These are phyloP conservation scores for Fusarium anthophilum DNA, from an alignment of 2,329 filamentous ascomycete species.

Conservation along the genomic window DNA sequence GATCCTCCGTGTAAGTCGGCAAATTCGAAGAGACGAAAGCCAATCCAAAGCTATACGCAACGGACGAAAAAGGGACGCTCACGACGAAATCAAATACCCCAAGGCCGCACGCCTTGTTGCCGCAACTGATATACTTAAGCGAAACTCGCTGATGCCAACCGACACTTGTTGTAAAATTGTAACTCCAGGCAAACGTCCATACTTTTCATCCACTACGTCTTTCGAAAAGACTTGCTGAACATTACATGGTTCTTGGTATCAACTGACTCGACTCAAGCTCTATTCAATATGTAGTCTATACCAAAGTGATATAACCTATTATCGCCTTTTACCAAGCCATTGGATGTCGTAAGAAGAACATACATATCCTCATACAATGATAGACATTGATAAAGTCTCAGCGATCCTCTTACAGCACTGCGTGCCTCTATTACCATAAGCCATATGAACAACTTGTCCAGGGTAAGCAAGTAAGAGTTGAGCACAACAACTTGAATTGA, in stretches of 20 bases:
- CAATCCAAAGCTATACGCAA: not conserved
- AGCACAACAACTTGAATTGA: too few species aligned
- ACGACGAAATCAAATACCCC: not conserved
- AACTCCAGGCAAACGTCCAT: too few species aligned
- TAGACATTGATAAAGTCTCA: slow-evolving; percentile 19
- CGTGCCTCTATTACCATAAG: not conserved
- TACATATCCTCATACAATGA: slow-evolving; percentile 1
- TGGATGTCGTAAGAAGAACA: slow-evolving; percentile 4
- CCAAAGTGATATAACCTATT: slow-evolving; percentile 20
- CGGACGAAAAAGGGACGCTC: not conserved
- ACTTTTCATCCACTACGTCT: not conserved
- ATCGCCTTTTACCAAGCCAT: slow-evolving; percentile 1
- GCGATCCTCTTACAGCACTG: not conserved
- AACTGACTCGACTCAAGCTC: slow-evolving; percentile 24
- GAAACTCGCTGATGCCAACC: not conserved
- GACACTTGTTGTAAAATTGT: not conserved
- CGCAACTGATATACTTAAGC: not conserved
- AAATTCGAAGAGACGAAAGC: not conserved
- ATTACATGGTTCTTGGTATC: not conserved
- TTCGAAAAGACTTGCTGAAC: not conserved
- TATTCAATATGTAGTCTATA: slow-evolving; percentile 14
- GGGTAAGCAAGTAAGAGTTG: too few species aligned
- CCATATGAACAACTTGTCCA: too few species aligned
- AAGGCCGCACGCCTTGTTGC: not conserved
- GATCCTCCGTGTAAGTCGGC: slow-evolving; percentile 14